Evolutionary conservation across 495 filamentous ascomycete genomes (phyloP).

Genomic region (Neurospora sublineolata): DNA sequence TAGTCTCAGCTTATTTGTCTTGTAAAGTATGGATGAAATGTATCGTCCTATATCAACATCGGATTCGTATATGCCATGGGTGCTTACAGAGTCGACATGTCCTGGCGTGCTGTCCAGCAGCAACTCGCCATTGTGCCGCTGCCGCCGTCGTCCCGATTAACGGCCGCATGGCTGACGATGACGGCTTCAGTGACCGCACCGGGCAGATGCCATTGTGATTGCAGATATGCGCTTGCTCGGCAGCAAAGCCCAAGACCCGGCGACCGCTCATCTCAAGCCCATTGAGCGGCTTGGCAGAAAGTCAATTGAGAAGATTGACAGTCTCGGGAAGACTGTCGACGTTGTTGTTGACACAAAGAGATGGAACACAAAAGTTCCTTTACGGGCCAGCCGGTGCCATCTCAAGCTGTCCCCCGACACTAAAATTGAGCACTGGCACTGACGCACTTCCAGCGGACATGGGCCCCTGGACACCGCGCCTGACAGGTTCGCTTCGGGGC

Average conservation of each 20-base stretch:
- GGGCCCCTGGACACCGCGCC: background rate
- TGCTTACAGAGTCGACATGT: background rate
- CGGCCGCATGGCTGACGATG: background rate
- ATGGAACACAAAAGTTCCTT: background rate
- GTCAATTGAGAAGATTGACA: background rate
- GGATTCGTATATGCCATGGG: background rate
- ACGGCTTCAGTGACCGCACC: background rate
- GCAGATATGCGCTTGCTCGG: conserved; percentile 8
- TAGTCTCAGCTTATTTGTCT: background rate
- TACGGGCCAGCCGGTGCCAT: background rate
- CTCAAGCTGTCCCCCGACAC: background rate
- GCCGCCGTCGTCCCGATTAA: background rate
- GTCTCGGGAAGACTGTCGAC: background rate
- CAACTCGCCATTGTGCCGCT: background rate
- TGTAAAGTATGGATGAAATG: background rate
- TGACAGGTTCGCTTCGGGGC: background rate
- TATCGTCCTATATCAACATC: background rate
- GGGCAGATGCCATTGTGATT: conserved; percentile 1
- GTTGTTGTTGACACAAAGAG: background rate
- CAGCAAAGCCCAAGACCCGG: conserved; percentile 14
- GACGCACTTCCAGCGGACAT: background rate
- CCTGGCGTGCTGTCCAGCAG: background rate
- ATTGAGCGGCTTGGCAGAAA: conserved; percentile 2
- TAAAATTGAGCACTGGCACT: background rate
- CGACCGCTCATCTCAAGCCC: conserved; percentile 17